Conservation (phyloP, 805 yeast genomes). For the Kodamaea jinghongensis region DNA sequence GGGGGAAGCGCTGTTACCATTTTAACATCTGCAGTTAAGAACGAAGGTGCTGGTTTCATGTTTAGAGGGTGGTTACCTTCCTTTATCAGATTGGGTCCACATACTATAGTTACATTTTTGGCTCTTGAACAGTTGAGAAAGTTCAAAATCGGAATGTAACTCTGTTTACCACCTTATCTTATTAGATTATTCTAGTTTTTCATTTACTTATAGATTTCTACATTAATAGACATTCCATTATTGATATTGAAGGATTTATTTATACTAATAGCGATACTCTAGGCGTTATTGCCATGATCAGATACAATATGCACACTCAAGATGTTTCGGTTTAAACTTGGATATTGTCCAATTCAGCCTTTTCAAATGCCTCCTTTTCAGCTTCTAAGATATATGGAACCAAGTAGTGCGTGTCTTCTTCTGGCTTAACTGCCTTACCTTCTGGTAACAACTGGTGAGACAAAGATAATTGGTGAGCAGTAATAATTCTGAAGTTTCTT, state of each 20-base stretch:
- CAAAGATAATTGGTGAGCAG: constrained; percentile 86
- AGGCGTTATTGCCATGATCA: neutral
- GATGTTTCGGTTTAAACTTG: constrained; percentile 21
- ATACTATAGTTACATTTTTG: constrained; percentile 65
- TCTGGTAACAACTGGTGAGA: constrained; percentile 84
- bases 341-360: constrained; percentile 82
- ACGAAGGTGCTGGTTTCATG: constrained; percentile 76
- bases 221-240: constrained; percentile 2
- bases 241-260: neutral
- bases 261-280: neutral
- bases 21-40: constrained; percentile 52
- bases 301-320: neutral
- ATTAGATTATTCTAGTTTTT: neutral
- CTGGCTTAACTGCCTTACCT: constrained; percentile 71
- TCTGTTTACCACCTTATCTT: neutral
- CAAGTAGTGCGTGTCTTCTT: constrained; percentile 79
- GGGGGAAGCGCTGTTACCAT: constrained; percentile 49
- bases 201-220: constrained; percentile 1
- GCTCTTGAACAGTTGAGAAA: constrained; percentile 66
- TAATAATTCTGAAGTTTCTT: constrained; percentile 86
- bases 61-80: constrained; percentile 92
- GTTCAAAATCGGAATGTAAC: constrained; percentile 46
- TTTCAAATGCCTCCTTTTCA: constrained; percentile 88
- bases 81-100: constrained; percentile 82
- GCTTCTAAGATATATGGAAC: constrained; percentile 90